phyloP scores from a whole-genome alignment of 2,329 filamentous ascomycete genomes.

The Epicoccum nigrum region DNA sequence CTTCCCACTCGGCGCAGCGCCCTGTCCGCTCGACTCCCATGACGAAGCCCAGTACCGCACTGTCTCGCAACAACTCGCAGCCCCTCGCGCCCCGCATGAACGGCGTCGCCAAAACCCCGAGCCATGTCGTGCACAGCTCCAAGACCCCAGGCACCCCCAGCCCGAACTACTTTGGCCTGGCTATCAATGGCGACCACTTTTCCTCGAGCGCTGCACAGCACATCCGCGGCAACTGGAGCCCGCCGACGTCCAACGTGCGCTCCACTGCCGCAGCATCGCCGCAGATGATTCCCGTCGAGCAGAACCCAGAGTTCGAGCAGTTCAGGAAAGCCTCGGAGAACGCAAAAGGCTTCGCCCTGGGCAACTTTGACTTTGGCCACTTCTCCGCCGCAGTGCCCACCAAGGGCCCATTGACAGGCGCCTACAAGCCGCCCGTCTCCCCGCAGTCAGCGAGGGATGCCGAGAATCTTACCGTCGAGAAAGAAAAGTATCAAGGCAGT shows the following conservation, averaged over 20 bases:
- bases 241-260: conserved; percentile 71
- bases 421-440: conserved; percentile 36
- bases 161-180: conserved; percentile 86
- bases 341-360: conserved; percentile 56
- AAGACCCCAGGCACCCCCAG: conserved; percentile 57
- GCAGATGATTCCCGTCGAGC: conserved; percentile 72
- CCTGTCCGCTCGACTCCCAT: conserved; percentile 38
- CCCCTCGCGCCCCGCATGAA: conserved; percentile 43
- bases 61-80: conserved; percentile 29
- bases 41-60: conserved; percentile 35
- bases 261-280: conserved; percentile 73
- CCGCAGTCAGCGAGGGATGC: conserved; percentile 42
- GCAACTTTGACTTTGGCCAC: conserved; percentile 51
- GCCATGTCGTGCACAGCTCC: conserved; percentile 29
- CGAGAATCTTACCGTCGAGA: conserved; percentile 24
- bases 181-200: conserved; percentile 65
- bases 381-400: conserved; percentile 35
- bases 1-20: conserved; percentile 33
- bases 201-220: conserved; percentile 65
- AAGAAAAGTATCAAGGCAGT: conserved; percentile 24
- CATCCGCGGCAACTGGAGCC: conserved; percentile 75
- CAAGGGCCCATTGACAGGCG: conserved; percentile 20
- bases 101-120: conserved; percentile 43
- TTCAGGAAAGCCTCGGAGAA: conserved; percentile 73
- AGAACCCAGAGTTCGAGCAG: conserved; percentile 81